Percentiles rank a stretch among this genome's conserved stretches.
These are phyloP conservation scores for Nephelium lappaceum DNA, from an alignment of 345 rosid genomes.

Conservation along the genomic window DNA sequence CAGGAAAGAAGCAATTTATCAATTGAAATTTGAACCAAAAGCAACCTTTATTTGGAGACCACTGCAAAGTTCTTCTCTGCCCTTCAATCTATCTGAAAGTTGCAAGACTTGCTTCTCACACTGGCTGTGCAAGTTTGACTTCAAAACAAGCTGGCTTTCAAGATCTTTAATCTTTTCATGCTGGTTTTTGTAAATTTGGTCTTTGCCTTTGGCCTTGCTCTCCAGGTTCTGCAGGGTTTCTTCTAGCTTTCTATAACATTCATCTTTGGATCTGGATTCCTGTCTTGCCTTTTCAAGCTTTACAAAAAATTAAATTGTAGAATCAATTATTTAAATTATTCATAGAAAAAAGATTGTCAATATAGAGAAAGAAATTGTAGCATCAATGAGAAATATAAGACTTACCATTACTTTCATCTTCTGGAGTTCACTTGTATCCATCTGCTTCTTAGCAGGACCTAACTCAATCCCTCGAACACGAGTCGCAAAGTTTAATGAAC, in stretches of 20 bases:
- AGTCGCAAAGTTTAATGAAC: constrained; percentile 89
- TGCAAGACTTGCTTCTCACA: constrained; percentile 62
- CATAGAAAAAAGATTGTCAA: not conserved
- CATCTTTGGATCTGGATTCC: constrained; percentile 79
- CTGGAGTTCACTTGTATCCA: constrained; percentile 77
- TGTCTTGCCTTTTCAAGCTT: constrained; percentile 89
- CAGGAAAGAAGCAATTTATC: not conserved
- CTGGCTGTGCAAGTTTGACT: constrained; percentile 47
- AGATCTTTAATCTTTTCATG: constrained; percentile 86
- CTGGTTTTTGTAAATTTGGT: constrained; percentile 54
- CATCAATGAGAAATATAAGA: constrained; percentile 11
- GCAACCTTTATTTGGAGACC: constrained; percentile 75
- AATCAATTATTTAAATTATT: constrained; percentile 13
- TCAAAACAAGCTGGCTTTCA: constrained; percentile 70
- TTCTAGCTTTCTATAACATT: constrained; percentile 72
- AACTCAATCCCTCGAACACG: constrained; percentile 89
- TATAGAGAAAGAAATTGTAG: not conserved
- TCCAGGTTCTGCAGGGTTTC: constrained; percentile 75
- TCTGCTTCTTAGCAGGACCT: constrained; percentile 82
- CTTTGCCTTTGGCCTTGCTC: constrained; percentile 68
- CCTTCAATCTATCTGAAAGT: constrained; percentile 66
- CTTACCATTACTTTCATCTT: constrained; percentile 77
- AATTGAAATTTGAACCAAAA: not conserved
- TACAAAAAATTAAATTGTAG: constrained; percentile 7
- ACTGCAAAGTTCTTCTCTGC: constrained; percentile 68